Evolutionary conservation across 176 grass and related monocot genomes (phyloP).

Genomic region (Avena sativa): DNA sequence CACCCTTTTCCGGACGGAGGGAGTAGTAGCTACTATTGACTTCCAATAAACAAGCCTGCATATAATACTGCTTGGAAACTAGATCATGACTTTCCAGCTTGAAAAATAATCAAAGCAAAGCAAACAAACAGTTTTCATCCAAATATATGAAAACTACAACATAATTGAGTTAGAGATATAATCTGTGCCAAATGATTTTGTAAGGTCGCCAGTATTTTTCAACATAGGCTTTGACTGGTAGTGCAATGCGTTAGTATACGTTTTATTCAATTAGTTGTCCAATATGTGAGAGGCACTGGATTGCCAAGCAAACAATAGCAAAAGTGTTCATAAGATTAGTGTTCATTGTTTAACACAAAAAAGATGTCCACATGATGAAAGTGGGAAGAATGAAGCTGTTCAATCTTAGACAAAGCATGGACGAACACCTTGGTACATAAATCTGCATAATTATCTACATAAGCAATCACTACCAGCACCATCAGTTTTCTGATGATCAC

Average conservation of each 20-base stretch:
- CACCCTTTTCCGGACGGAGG: too few relatives aligned
- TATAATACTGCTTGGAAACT: neutral
- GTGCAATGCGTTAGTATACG: neutral
- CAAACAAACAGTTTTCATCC: neutral
- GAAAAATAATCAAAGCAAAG: neutral
- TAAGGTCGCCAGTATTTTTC: neutral
- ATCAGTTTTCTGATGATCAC: neutral
- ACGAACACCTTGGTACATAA: neutral
- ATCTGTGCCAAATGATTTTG: slow-evolving; percentile 1
- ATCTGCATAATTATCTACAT: neutral
- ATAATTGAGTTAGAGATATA: neutral
- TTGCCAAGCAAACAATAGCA: neutral
- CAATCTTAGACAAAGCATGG: neutral
- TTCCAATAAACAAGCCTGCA: too few relatives aligned
- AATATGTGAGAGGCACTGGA: neutral
- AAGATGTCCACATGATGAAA: neutral
- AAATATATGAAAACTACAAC: neutral
- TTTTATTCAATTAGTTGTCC: neutral
- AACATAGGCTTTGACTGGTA: neutral
- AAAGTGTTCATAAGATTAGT: neutral
- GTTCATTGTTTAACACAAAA: neutral
- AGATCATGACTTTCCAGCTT: neutral
- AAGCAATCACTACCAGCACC: neutral
- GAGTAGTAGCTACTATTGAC: too few relatives aligned
- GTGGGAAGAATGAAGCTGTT: neutral